Conservation (phyloP, 2,329 filamentous ascomycete species). For the Pleomassaria siparia region DNA sequence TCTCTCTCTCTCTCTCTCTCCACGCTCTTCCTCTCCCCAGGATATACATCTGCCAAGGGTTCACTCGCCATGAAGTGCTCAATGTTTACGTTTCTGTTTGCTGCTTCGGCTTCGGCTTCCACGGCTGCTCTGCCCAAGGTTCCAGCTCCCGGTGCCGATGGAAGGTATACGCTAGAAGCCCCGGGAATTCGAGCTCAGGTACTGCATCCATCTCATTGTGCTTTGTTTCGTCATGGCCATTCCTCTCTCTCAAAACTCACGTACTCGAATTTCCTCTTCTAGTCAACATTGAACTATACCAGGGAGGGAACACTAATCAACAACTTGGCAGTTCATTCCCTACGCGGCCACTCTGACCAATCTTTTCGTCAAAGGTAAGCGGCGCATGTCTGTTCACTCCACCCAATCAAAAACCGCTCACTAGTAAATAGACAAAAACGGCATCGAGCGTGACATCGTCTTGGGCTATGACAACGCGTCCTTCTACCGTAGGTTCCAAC, state of each 20-base stretch:
- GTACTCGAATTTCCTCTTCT: not conserved
- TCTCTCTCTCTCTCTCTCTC: too few species aligned
- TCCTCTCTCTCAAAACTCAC: not conserved
- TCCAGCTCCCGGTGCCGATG: slow-evolving; percentile 25
- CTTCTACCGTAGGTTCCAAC: slow-evolving; percentile 31
- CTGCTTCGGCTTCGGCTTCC: slow-evolving; percentile 18
- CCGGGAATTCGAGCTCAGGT: slow-evolving; percentile 35
- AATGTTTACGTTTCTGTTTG: slow-evolving; percentile 16
- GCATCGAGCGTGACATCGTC: slow-evolving; percentile 34
- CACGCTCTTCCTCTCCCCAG: slow-evolving; percentile 2
- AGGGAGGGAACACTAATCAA: too few species aligned
- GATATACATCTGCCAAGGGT: not conserved
- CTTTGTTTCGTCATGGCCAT: not conserved
- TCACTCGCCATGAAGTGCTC: slow-evolving; percentile 25
- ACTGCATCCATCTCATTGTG: slow-evolving; percentile 1
- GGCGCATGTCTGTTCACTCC: not conserved
- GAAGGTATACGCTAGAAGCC: slow-evolving; percentile 34
- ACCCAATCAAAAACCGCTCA: slow-evolving; percentile 10
- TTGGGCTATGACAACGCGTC: slow-evolving; percentile 39
- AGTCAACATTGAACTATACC: too few species aligned
- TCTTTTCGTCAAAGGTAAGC: slow-evolving; percentile 33
- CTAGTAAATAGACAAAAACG: slow-evolving; percentile 26
- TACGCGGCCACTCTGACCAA: slow-evolving; percentile 39
- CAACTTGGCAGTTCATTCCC: slow-evolving; percentile 29
- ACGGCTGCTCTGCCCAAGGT: slow-evolving; percentile 9